Conservation (phyloP, 139 green algal species). For the Pleodorina starrii region DNA sequence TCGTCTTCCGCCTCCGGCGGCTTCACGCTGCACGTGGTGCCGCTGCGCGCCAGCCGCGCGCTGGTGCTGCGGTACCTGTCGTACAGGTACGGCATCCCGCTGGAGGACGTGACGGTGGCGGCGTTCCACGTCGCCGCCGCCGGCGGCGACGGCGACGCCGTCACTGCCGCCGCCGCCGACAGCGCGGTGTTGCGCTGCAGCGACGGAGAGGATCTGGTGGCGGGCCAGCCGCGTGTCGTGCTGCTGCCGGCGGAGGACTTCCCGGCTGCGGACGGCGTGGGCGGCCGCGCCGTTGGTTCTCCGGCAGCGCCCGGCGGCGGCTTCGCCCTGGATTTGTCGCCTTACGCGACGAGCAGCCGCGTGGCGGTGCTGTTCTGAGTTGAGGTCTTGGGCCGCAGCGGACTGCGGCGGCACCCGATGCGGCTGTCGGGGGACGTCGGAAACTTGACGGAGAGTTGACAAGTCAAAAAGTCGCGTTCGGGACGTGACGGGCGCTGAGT, state of each 20-base stretch:
- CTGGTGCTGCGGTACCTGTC: constrained; percentile 86
- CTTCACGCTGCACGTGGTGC: constrained; percentile 84
- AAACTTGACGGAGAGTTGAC: too few relatives aligned
- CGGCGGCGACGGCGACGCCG: neutral
- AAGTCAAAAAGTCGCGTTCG: too few relatives aligned
- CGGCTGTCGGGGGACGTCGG: too few relatives aligned
- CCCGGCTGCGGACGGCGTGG: neutral
- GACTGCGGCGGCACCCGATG: too few relatives aligned
- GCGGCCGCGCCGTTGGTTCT: neutral
- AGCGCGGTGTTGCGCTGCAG: constrained; percentile 16
- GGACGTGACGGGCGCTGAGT: too few relatives aligned
- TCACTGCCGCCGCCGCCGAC: neutral
- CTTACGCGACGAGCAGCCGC: neutral
- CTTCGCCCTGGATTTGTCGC: constrained; percentile 27
- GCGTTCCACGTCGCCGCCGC: constrained; percentile 13
- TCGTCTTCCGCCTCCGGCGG: neutral
- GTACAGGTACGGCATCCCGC: constrained; percentile 54
- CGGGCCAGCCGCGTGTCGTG: constrained; percentile 67
- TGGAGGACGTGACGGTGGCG: constrained; percentile 67
- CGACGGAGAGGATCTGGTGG: constrained; percentile 72
- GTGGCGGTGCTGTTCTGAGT: constrained; percentile 29
- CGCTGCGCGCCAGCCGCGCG: constrained; percentile 78
- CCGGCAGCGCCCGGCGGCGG: neutral
- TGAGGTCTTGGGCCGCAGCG: too few relatives aligned
- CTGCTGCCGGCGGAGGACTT: constrained; percentile 39